These are phyloP conservation scores for Sistotremastrum suecicum DNA, from an alignment of 768 basidiomycete species.

Conservation along the genomic window DNA sequence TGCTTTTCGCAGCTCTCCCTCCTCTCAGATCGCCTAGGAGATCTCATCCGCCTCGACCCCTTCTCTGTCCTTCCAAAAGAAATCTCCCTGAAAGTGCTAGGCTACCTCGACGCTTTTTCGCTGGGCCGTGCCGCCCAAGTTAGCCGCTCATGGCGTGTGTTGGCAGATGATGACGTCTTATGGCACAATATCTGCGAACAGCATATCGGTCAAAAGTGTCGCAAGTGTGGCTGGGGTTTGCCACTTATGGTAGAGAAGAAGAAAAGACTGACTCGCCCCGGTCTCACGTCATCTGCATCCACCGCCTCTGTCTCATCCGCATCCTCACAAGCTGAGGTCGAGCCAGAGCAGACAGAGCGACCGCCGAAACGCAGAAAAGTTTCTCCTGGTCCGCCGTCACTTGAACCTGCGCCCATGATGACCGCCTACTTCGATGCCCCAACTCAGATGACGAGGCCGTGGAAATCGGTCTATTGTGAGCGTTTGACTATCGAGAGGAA, in stretches of 20 bases:
- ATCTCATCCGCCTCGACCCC: conserved; percentile 93
- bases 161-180: conserved; percentile 91
- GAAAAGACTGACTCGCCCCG: conserved; percentile 29
- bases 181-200: conserved; percentile 97
- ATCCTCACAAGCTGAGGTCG: conserved; percentile 15
- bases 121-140: conserved; percentile 92
- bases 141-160: conserved; percentile 62
- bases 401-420: conserved; percentile 8
- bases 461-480: conserved; percentile 98
- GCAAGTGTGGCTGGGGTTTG: conserved; percentile 94
- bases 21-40: conserved; percentile 79
- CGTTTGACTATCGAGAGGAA: conserved; percentile 93
- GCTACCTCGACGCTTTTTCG: conserved; percentile 82
- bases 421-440: conserved; percentile 12
- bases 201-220: conserved; percentile 93
- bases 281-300: conserved; percentile 24
- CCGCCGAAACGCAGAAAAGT: conserved; percentile 35
- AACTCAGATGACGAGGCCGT: conserved; percentile 58
- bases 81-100: conserved; percentile 73
- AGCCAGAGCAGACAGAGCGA: conserved; percentile 11
- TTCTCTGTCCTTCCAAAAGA: conserved; percentile 85
- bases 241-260: conserved; percentile 72
- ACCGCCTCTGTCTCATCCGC: conserved; percentile 8
- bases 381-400: conserved; percentile 3
- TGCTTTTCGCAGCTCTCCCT: conserved; percentile 97